phyloP scores from a whole-genome alignment of 352 stramenopile species.

The Phytophthora sp. region DNA sequence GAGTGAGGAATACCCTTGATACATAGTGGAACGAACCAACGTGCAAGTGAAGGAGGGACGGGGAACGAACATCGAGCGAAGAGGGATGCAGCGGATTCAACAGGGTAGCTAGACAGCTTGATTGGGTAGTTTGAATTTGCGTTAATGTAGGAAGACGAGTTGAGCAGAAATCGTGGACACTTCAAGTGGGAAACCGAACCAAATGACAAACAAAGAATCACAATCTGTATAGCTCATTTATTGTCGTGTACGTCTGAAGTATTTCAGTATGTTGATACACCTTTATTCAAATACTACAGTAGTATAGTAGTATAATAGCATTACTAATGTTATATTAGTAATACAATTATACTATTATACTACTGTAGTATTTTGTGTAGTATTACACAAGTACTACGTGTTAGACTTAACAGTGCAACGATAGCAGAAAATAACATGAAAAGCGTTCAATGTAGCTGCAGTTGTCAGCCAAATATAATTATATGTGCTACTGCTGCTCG shows the following conservation, averaged over 20 bases:
- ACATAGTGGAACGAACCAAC: conserved; percentile 17
- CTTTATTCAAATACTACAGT: too few species aligned
- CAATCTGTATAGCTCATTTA: conserved; percentile 33
- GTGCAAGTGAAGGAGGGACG: conserved; percentile 16
- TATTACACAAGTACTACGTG: too few species aligned
- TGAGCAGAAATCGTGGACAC: conserved; percentile 17
- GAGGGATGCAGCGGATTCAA: conserved; percentile 19
- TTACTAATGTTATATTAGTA: too few species aligned
- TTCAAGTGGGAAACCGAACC: conserved; percentile 27
- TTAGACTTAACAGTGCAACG: too few species aligned
- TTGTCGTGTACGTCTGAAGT: too few species aligned
- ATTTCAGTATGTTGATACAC: too few species aligned
- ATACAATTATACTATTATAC: too few species aligned
- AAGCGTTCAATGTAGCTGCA: not conserved
- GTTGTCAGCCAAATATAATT: conserved; percentile 5
- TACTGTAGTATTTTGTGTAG: too few species aligned
- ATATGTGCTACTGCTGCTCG: not conserved
- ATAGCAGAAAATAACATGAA: too few species aligned
- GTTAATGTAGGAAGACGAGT: conserved; percentile 31
- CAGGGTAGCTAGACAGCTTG: conserved; percentile 31
- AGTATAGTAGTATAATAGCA: too few species aligned
- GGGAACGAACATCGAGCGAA: conserved; percentile 17
- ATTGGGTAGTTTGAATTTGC: conserved; percentile 39
- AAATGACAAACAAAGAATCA: conserved; percentile 35
- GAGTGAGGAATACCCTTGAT: conserved; percentile 13